Evolutionary conservation across 371 early-diverging fungal species (phyloP).

Genomic region (Mortierella sp.): DNA sequence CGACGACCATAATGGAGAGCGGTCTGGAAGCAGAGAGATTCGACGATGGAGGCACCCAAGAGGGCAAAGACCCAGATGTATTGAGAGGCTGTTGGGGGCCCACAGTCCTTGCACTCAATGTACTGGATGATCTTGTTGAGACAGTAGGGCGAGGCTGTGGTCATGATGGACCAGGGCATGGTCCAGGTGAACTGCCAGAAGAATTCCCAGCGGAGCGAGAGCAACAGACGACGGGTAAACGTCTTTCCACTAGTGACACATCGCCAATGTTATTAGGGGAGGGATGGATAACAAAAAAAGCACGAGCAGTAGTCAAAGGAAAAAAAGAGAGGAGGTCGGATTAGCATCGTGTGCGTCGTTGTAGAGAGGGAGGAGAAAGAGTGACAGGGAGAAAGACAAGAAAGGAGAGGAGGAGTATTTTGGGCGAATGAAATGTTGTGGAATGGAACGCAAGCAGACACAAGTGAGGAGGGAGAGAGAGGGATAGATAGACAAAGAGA

Average conservation of each 20-base stretch:
- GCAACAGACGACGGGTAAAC: constrained; percentile 46
- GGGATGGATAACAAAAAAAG: background rate
- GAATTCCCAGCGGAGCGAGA: constrained; percentile 56
- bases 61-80: constrained; percentile 74
- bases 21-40: constrained; percentile 64
- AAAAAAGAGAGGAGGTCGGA: background rate
- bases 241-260: constrained; percentile 16
- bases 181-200: constrained; percentile 62
- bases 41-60: constrained; percentile 62
- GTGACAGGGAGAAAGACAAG: too few relatives aligned
- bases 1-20: constrained; percentile 71
- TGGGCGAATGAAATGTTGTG: background rate
- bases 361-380: background rate
- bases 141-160: constrained; percentile 69
- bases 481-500: background rate
- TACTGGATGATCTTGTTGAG: constrained; percentile 69
- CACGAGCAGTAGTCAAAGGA: background rate
- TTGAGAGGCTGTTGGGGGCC: constrained; percentile 53
- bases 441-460: constrained; percentile 1
- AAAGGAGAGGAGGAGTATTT: background rate
- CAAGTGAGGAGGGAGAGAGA: background rate
- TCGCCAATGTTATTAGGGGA: too few relatives aligned
- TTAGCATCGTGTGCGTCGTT: background rate
- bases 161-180: constrained; percentile 61
- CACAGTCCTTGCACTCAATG: constrained; percentile 62